Base-by-base conservation (phyloP, 768 basidiomycete genomes). In the Russula foetens region DNA sequence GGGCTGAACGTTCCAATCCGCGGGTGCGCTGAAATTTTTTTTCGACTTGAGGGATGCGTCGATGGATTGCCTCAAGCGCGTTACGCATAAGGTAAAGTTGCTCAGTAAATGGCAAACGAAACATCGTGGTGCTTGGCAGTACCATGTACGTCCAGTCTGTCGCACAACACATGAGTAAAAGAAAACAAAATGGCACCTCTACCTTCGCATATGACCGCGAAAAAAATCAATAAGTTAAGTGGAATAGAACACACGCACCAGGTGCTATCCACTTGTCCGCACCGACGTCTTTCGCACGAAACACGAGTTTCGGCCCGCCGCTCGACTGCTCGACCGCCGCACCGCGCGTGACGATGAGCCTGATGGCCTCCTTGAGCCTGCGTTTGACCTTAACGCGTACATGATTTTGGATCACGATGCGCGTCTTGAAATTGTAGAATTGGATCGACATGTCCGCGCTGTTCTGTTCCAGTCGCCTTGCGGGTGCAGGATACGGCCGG, bases 111-210 rank as follows among this genome's bases (percentile, higher is more conserved):
- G 59, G 41, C 33, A 59, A 53, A 3, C 53, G 50, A 26, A 53
- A 56, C 45, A 50, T 7, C 15, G 33, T 49, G 14, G 53, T 56
- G 7, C 48, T 62, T 11, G 62, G 62, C 28, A 29, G 19, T 1
- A 44, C 62, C n/a, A 56, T 7, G 33, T 63, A 62, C 21, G 59
- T 51, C 59, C 53, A 63, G 46, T 63, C 63, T 62, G n/a, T 17
- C 21, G 21, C 19, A 8, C 29, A 23, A 33, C 2, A 2, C 6
- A 35, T 35, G 35, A 35, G 35, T 35, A 35, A 35, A 5, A 11
- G 2, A n/a, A n/a, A n/a, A n/a, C n/a, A n/a, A n/a, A n/a, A n/a
- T n/a, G n/a, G n/a, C n/a, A n/a, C n/a, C n/a, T n/a, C n/a, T n/a
- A n/a, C n/a, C n/a, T n/a, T n/a, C n/a, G n/a, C n/a, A n/a, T n/a